Percentiles rank a stretch among this genome's conserved stretches.
These are phyloP conservation scores for Umbelopsis sp. DNA, from an alignment of 371 early-diverging fungal genomes.

Conservation along the genomic window DNA sequence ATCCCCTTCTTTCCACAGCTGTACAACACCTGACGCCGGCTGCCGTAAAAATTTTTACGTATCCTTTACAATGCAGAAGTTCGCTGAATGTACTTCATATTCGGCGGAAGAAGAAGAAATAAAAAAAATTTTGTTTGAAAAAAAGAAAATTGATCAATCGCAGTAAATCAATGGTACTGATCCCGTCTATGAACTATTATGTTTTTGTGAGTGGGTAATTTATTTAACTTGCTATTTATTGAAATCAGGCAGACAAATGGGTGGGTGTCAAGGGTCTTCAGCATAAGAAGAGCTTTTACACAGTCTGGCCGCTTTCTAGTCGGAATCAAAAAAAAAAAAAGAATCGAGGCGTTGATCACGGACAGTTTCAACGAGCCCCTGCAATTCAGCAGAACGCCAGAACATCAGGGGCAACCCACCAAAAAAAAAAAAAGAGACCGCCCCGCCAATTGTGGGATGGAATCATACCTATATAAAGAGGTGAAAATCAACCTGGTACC, in stretches of 20 bases:
- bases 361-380: conserved; percentile 16
- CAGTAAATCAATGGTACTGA: too few species aligned
- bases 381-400: conserved; percentile 5
- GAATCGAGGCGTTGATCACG: conserved; percentile 16
- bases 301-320: background rate
- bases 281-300: background rate
- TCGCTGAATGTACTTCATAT: background rate
- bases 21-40: conserved; percentile 11
- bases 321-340: conserved; percentile 2
- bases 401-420: background rate
- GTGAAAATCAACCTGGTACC: background rate
- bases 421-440: background rate
- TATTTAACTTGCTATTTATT: too few species aligned
- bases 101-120: too few species aligned
- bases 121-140: too few species aligned
- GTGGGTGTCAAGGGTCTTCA: background rate
- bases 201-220: too few species aligned
- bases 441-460: background rate
- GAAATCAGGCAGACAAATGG: background rate
- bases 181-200: too few species aligned
- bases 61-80: background rate
- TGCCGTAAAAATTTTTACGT: background rate
- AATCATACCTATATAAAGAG: conserved; percentile 1
- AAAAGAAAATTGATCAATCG: too few species aligned
- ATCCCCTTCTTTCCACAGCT: background rate